phyloP scores from a whole-genome alignment of 2,329 filamentous ascomycete species.

The Calonectria pseudoturangicola region DNA sequence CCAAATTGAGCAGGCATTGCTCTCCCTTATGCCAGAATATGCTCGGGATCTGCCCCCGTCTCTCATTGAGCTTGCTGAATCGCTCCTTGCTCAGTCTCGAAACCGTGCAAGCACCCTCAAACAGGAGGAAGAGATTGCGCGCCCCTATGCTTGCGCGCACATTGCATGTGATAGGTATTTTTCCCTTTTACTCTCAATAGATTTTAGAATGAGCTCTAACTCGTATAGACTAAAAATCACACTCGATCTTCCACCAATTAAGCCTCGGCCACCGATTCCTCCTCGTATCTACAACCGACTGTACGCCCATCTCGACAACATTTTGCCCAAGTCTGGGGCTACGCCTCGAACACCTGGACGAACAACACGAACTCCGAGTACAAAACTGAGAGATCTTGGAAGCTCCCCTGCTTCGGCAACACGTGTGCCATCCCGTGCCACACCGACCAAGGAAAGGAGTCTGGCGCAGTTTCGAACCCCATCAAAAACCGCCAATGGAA shows the following conservation, averaged over 20 bases:
- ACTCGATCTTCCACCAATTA: constrained; percentile 85
- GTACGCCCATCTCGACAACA: constrained; percentile 85
- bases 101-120: constrained; percentile 86
- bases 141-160: constrained; percentile 89
- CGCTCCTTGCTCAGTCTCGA: constrained; percentile 87
- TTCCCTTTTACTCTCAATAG: neutral
- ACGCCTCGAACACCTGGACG: constrained; percentile 57
- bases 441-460: constrained; percentile 68
- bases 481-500: constrained; percentile 54
- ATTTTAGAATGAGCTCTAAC: constrained; percentile 15
- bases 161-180: constrained; percentile 89
- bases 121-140: constrained; percentile 90
- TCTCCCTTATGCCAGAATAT: constrained; percentile 84
- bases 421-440: constrained; percentile 63
- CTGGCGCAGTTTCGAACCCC: constrained; percentile 66
- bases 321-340: constrained; percentile 71
- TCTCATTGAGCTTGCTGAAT: constrained; percentile 82
- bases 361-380: constrained; percentile 57
- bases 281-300: constrained; percentile 90
- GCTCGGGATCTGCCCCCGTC: constrained; percentile 79
- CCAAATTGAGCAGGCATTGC: constrained; percentile 80
- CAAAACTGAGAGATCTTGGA: constrained; percentile 55
- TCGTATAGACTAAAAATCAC: constrained; percentile 79
- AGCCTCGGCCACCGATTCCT: constrained; percentile 84
- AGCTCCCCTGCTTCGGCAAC: constrained; percentile 54